These are phyloP conservation scores for Pulveroboletus sp. DNA, from an alignment of 768 basidiomycete species.

Conservation along the genomic window DNA sequence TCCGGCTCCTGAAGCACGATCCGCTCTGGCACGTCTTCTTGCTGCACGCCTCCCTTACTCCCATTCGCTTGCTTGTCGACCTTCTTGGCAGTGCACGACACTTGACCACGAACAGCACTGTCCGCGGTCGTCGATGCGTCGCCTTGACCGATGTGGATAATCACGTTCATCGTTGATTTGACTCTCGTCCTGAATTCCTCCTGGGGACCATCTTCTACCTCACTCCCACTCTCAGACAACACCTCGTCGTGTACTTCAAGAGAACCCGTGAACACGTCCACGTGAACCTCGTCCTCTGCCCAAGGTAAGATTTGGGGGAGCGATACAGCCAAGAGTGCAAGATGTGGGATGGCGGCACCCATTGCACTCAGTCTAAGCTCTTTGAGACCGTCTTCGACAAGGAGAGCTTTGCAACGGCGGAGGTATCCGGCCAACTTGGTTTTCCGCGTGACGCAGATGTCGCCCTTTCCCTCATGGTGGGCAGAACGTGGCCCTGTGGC, in stretches of 20 bases:
- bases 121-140: slow-evolving; percentile 30
- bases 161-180: slow-evolving; percentile 63
- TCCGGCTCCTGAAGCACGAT: slow-evolving; percentile 41
- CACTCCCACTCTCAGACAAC: slow-evolving; percentile 37
- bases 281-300: slow-evolving; percentile 53
- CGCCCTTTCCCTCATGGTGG: slow-evolving; percentile 75
- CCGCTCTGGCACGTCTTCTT: slow-evolving; percentile 13
- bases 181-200: slow-evolving; percentile 56
- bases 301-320: slow-evolving; percentile 72
- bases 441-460: slow-evolving; percentile 75
- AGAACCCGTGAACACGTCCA: slow-evolving; percentile 62
- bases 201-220: slow-evolving; percentile 55
- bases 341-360: slow-evolving; percentile 86
- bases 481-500: slow-evolving; percentile 78
- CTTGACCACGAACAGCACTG: slow-evolving; percentile 1
- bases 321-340: slow-evolving; percentile 63
- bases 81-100: slow-evolving; percentile 2
- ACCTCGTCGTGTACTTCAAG: slow-evolving; percentile 77
- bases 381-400: slow-evolving; percentile 76
- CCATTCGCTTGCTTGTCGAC: slow-evolving; percentile 5
- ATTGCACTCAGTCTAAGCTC: slow-evolving; percentile 73
- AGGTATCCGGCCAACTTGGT: slow-evolving; percentile 70
- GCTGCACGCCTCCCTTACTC: slow-evolving; percentile 5
- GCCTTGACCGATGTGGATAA: slow-evolving; percentile 62
- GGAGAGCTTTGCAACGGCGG: slow-evolving; percentile 66